Percentiles rank a stretch among this genome's conserved stretches.
Conservation (phyloP, 163 green algal genomes). For the Volvox carteri region DNA sequence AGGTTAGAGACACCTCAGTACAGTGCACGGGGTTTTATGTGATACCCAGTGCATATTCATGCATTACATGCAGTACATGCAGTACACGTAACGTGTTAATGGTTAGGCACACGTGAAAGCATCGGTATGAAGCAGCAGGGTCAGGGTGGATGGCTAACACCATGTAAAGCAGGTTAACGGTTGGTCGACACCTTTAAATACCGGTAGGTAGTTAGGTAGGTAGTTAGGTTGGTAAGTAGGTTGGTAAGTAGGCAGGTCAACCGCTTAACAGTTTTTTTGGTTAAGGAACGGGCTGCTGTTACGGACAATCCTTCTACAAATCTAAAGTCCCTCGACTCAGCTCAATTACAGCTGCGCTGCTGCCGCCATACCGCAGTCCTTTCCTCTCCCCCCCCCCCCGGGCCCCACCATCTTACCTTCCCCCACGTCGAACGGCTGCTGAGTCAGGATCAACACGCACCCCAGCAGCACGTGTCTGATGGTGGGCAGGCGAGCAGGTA, state of each 20-base stretch:
- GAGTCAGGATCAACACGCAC: constrained; percentile 46
- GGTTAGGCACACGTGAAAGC: too few relatives aligned
- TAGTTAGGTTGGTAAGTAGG: background rate
- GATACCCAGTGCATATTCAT: background rate
- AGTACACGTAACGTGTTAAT: too few relatives aligned
- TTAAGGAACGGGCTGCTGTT: too few relatives aligned
- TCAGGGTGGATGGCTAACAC: background rate
- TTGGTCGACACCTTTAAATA: too few relatives aligned
- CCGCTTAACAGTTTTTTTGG: background rate
- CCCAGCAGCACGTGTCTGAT: constrained; percentile 29
- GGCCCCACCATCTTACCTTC: constrained; percentile 24
- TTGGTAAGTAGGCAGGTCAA: background rate
- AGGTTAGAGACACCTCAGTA: background rate
- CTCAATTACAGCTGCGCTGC: background rate
- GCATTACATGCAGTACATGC: too few relatives aligned
- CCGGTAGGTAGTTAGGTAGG: too few relatives aligned
- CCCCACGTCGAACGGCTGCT: constrained; percentile 60
- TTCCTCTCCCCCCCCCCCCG: background rate
- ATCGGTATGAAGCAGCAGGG: background rate
- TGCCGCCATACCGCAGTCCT: background rate
- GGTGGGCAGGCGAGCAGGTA: background rate
- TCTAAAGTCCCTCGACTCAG: too few relatives aligned
- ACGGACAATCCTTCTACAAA: too few relatives aligned
- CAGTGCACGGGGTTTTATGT: background rate
- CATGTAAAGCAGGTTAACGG: too few relatives aligned